A percentile compares a stretch with the other conserved stretches of the same genome.
These are phyloP conservation scores for Kodamaea laetipori DNA, from an alignment of 805 yeast species.

Conservation along the genomic window DNA sequence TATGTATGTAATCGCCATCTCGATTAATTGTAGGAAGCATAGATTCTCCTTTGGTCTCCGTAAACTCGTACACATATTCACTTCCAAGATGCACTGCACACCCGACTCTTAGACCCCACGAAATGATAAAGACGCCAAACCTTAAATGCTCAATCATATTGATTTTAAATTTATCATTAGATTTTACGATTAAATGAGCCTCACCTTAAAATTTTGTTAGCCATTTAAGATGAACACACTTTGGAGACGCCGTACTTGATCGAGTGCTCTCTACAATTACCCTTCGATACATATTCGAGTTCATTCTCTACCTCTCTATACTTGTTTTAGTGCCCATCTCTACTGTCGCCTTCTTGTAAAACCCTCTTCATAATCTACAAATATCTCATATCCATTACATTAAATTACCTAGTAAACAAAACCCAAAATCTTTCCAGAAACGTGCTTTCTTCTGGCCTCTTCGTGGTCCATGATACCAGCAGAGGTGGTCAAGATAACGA, in stretches of 20 bases:
- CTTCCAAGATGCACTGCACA: slow-evolving; percentile 68
- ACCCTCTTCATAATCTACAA: too few species aligned
- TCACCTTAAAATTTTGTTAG: background rate
- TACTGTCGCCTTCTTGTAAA: too few species aligned
- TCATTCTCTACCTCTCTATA: too few species aligned
- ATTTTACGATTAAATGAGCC: background rate
- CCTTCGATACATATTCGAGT: too few species aligned
- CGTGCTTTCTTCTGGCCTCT: slow-evolving; percentile 33
- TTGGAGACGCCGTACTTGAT: too few species aligned
- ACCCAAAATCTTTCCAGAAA: slow-evolving; percentile 31
- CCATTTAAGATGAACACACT: background rate
- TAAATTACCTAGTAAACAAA: slow-evolving; percentile 22
- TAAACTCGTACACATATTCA: slow-evolving; percentile 67
- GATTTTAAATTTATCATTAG: too few species aligned
- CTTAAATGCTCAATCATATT: slow-evolving; percentile 19
- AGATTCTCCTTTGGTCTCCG: slow-evolving; percentile 88
- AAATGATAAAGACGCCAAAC: slow-evolving; percentile 36
- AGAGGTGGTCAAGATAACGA: slow-evolving; percentile 30
- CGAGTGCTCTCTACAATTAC: slow-evolving; percentile 1
- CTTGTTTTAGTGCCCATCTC: too few species aligned
- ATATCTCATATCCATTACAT: background rate
- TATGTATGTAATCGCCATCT: slow-evolving; percentile 76
- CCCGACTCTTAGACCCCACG: slow-evolving; percentile 60
- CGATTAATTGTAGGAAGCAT: slow-evolving; percentile 90
- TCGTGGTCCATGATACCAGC: slow-evolving; percentile 34